Conservation (phyloP, 768 basidiomycete species). For the Crepidotus variabilis region DNA sequence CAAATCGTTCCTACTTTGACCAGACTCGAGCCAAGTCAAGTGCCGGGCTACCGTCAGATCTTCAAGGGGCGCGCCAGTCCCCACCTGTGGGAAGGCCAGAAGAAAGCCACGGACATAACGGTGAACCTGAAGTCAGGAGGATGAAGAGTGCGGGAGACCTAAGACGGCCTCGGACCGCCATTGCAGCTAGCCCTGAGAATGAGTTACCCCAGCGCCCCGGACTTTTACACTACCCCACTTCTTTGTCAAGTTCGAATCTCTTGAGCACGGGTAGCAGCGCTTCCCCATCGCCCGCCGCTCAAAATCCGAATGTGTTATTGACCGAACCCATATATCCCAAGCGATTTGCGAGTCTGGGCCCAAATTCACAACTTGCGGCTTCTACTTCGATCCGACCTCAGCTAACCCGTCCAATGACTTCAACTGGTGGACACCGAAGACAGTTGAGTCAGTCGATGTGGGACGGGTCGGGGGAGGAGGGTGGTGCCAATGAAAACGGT, state of each 20-base stretch:
- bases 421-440: constrained; percentile 20
- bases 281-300: constrained; percentile 26
- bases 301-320: constrained; percentile 7
- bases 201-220: constrained; percentile 30
- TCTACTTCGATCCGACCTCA: constrained; percentile 29
- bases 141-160: constrained; percentile 90
- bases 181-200: constrained; percentile 24
- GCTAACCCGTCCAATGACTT: constrained; percentile 14
- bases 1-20: constrained; percentile 53
- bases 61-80: constrained; percentile 16
- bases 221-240: constrained; percentile 50
- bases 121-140: constrained; percentile 63
- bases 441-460: constrained; percentile 46
- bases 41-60: constrained; percentile 20
- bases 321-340: constrained; percentile 30
- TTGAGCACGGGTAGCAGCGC: constrained; percentile 25
- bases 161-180: constrained; percentile 39
- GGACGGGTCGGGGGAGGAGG: constrained; percentile 27
- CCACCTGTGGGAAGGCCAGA: constrained; percentile 23
- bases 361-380: constrained; percentile 37
- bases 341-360: constrained; percentile 69
- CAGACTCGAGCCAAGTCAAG: constrained; percentile 36
- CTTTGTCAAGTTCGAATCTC: constrained; percentile 70
- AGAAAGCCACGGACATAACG: constrained; percentile 36
- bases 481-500: constrained; percentile 9